Percentiles rank a stretch among this genome's conserved stretches.
phyloP scores from a whole-genome alignment of 2,329 filamentous ascomycete species.

The Cadophora malorum region DNA sequence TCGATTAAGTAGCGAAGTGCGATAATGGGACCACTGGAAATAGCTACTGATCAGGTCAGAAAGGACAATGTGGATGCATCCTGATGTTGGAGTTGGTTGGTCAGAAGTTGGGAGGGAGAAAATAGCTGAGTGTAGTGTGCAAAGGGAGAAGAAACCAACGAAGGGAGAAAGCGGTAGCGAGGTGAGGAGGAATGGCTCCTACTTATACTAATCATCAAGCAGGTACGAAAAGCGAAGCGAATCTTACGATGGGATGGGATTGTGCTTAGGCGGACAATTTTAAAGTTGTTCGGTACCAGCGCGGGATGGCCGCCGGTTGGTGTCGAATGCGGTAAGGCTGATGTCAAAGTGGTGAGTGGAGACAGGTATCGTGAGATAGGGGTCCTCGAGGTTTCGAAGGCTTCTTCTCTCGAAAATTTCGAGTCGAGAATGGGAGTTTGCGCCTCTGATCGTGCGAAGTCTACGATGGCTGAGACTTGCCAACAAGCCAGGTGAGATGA shows the following conservation, averaged over 20 bases:
- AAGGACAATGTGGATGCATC: background rate
- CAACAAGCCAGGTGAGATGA: background rate
- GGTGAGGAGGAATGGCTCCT: background rate
- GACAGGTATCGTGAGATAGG: conserved; percentile 1
- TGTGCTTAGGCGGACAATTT: background rate
- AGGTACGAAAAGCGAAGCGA: background rate
- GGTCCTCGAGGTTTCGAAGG: background rate
- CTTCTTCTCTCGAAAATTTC: too few species aligned
- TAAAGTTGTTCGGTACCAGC: conserved; percentile 1
- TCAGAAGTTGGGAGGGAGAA: background rate
- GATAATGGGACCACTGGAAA: background rate
- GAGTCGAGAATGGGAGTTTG: background rate
- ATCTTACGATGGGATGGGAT: background rate
- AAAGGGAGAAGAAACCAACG: background rate
- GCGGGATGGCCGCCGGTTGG: background rate
- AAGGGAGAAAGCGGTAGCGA: background rate
- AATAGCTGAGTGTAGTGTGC: background rate
- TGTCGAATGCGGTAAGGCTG: conserved; percentile 1
- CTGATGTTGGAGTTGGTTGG: background rate
- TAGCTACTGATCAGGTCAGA: background rate
- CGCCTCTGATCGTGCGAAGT: background rate
- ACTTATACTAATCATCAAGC: background rate
- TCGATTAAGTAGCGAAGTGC: background rate
- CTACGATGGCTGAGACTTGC: background rate
- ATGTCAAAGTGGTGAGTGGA: background rate